Percentiles rank a stretch among this genome's conserved stretches.
Conservation (phyloP, 306 rosid genomes). For the Cicer chorassanicum region DNA sequence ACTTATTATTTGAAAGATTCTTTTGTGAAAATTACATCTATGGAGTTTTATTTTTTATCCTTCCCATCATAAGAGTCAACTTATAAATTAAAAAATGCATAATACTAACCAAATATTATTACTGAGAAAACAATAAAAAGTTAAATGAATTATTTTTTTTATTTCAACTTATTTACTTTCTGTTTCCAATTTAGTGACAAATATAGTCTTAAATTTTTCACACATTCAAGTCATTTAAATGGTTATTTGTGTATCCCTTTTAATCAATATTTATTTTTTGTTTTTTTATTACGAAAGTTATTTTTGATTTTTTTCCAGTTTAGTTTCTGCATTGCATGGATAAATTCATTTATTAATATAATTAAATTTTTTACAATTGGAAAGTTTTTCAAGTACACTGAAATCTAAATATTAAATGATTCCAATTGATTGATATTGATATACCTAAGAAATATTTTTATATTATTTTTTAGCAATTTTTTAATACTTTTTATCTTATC, state of each 20-base stretch:
- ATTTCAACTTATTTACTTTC: background rate
- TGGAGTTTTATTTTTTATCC: background rate
- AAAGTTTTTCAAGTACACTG: no score
- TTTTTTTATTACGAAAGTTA: background rate
- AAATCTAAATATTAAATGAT: background rate
- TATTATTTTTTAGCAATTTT: background rate
- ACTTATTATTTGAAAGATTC: background rate
- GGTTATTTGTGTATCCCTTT: background rate
- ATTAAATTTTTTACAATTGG: background rate
- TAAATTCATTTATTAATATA: background rate
- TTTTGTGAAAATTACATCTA: background rate
- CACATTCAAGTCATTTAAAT: background rate
- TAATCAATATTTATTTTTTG: background rate
- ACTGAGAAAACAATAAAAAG: no score
- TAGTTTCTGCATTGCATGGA: background rate
- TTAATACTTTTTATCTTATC: background rate
- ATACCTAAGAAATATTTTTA: background rate
- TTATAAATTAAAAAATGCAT: background rate
- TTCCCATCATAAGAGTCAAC: background rate
- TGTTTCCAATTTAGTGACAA: background rate
- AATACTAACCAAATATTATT: no score
- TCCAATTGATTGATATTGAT: constrained; percentile 6
- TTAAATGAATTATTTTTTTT: background rate
- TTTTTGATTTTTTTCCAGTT: background rate
- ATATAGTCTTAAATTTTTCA: background rate